These are phyloP conservation scores for Tricholoma matsutake DNA, from an alignment of 768 basidiomycete genomes.

Conservation along the genomic window DNA sequence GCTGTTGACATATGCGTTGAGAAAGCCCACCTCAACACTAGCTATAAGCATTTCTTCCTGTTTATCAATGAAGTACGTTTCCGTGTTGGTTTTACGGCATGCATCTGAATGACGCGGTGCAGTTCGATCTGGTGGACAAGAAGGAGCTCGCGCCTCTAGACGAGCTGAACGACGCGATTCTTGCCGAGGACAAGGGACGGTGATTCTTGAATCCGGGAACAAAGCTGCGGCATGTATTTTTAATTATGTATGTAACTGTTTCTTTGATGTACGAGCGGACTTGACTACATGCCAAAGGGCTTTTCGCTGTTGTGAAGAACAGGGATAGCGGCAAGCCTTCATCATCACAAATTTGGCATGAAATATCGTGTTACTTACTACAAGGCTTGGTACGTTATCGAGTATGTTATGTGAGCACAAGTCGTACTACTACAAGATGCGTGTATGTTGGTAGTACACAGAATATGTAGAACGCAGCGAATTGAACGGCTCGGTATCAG, in stretches of 20 bases:
- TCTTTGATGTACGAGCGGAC: background rate
- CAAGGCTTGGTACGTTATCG: background rate
- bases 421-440: constrained; percentile 3
- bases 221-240: constrained; percentile 8
- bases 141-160: constrained; percentile 94
- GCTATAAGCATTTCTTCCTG: constrained; percentile 96
- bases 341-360: too few species aligned
- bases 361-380: too few species aligned
- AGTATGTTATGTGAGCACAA: constrained; percentile 15
- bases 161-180: constrained; percentile 91
- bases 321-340: too few species aligned
- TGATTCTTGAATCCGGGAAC: background rate
- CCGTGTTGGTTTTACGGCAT: background rate
- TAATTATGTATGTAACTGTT: constrained; percentile 9
- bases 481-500: constrained; percentile 2
- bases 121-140: constrained; percentile 95
- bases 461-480: background rate
- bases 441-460: constrained; percentile 6
- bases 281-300: background rate
- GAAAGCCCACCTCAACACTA: constrained; percentile 94
- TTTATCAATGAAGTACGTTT: constrained; percentile 87
- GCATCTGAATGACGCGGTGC: constrained; percentile 9
- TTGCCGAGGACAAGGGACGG: constrained; percentile 45
- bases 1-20: background rate
- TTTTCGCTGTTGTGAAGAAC: too few species aligned